A percentile compares a stretch with the other conserved stretches of the same genome.
Evolutionary conservation across 2,329 filamentous ascomycete species (phyloP).

Genomic region (Aspergillus luchuensis): DNA sequence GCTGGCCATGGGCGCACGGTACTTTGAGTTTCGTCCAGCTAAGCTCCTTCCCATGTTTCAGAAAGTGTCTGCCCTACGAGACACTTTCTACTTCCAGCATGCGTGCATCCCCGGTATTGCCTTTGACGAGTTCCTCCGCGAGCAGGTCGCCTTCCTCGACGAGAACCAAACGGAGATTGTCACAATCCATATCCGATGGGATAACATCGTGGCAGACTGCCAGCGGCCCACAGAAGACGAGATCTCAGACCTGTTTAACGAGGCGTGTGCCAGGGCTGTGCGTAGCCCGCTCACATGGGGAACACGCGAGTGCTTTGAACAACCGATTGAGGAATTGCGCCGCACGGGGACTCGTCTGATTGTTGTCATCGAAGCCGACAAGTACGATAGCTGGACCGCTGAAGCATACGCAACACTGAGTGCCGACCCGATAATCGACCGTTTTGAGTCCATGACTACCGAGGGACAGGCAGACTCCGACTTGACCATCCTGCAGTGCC

Average conservation of each 20-base stretch:
- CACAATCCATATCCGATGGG: constrained; percentile 4
- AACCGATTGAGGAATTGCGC: constrained; percentile 4
- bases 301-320: constrained; percentile 1
- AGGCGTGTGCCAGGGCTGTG: background rate
- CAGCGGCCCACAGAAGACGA: background rate
- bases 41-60: constrained; percentile 6
- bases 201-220: constrained; percentile 8
- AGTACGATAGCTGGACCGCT: constrained; percentile 10
- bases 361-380: constrained; percentile 4
- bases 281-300: background rate
- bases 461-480: constrained; percentile 1
- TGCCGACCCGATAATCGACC: background rate
- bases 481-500: constrained; percentile 7
- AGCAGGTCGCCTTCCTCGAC: constrained; percentile 8
- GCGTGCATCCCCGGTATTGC: constrained; percentile 6
- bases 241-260: background rate
- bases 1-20: constrained; percentile 6
- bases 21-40: constrained; percentile 9
- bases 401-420: constrained; percentile 4
- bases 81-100: constrained; percentile 9
- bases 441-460: constrained; percentile 5
- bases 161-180: constrained; percentile 3
- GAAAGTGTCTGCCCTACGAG: constrained; percentile 2
- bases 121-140: constrained; percentile 7
- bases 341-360: background rate